A percentile compares a stretch with the other conserved stretches of the same genome.
phyloP scores from a whole-genome alignment of 257 asterid genomes.

The Primulina eburnea region DNA sequence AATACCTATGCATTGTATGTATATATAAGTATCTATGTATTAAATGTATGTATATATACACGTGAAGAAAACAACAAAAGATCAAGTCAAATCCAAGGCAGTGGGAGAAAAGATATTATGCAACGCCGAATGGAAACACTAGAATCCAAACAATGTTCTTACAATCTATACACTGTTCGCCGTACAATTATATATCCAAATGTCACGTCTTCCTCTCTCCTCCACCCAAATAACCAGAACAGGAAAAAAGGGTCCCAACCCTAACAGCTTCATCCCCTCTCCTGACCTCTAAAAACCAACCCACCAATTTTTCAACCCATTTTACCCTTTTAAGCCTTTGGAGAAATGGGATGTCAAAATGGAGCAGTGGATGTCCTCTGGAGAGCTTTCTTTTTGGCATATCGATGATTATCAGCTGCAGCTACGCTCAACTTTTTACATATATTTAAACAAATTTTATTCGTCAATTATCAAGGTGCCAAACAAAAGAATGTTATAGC shows the following conservation, averaged over 20 bases:
- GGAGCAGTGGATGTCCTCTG: slow-evolving; percentile 34
- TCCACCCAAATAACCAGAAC: too few relatives aligned
- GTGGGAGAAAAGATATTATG: not conserved
- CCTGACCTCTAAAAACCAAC: too few relatives aligned
- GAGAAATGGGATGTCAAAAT: slow-evolving; percentile 4
- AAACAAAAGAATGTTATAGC: too few relatives aligned
- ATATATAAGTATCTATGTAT: too few relatives aligned
- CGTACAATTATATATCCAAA: not conserved
- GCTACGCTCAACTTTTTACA: slow-evolving; percentile 24
- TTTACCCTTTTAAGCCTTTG: too few relatives aligned
- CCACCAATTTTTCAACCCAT: not conserved
- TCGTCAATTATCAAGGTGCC: too few relatives aligned
- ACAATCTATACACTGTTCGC: not conserved
- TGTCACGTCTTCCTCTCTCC: too few relatives aligned
- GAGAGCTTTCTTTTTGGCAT: slow-evolving; percentile 25
- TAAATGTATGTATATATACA: too few relatives aligned
- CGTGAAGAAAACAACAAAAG: not conserved
- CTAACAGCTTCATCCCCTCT: too few relatives aligned
- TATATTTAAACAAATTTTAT: too few relatives aligned
- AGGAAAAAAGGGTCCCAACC: too few relatives aligned
- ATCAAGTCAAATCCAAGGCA: not conserved
- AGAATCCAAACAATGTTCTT: not conserved
- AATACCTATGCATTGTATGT: too few relatives aligned
- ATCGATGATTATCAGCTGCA: slow-evolving; percentile 21
- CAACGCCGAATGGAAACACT: not conserved